phyloP scores from a whole-genome alignment of 75 land plant species.

The Pinus albicaulis region DNA sequence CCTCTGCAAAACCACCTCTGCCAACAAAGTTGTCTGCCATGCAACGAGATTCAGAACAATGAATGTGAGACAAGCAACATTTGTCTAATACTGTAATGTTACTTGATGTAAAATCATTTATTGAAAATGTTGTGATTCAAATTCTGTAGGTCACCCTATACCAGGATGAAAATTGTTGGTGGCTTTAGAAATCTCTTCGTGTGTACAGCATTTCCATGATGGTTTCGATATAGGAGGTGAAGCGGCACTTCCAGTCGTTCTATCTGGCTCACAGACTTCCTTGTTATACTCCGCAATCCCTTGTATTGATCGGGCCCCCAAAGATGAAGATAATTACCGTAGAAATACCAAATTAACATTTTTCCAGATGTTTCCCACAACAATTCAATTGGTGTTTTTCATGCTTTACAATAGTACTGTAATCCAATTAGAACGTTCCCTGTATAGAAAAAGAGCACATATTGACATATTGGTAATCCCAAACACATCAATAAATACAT shows the following conservation, averaged over 20 bases:
- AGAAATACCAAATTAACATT: conserved; percentile 9
- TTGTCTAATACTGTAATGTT: neutral
- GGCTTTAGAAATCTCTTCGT: conserved; percentile 52
- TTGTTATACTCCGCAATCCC: conserved; percentile 9
- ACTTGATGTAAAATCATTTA: neutral
- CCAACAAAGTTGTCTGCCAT: conserved; percentile 83
- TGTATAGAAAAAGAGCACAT: too few species aligned
- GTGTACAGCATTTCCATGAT: conserved; percentile 59
- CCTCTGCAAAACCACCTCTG: conserved; percentile 78
- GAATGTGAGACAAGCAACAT: neutral
- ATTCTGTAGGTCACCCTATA: conserved; percentile 6
- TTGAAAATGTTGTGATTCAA: conserved; percentile 3
- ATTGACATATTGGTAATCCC: too few species aligned
- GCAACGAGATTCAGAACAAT: neutral
- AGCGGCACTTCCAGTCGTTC: neutral
- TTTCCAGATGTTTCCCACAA: neutral
- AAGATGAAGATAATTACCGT: conserved; percentile 6
- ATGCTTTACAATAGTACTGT: too few species aligned
- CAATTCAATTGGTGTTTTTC: too few species aligned
- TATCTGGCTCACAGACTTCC: conserved; percentile 2
- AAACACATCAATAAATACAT: too few species aligned
- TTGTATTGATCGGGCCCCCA: conserved; percentile 4
- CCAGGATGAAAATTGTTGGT: conserved; percentile 71
- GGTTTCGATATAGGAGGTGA: conserved; percentile 22
- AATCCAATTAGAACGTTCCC: too few species aligned